Conservation (phyloP, 345 rosid species). For the Hibiscus trionum region DNA sequence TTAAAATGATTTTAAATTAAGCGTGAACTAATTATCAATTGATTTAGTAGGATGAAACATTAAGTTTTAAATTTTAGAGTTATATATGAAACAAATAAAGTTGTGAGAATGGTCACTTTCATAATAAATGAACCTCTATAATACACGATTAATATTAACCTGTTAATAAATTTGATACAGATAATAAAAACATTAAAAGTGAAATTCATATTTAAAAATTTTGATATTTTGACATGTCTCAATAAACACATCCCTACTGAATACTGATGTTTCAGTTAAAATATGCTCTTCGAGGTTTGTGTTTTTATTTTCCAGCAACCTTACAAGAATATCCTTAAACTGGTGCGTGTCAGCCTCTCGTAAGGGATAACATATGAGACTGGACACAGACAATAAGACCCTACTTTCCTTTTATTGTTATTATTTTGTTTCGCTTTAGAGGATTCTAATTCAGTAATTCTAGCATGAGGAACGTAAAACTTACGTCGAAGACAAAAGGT, state of each 20-base stretch:
- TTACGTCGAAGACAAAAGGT: slow-evolving; percentile 5
- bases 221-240: not conserved
- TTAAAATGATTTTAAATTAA: no score
- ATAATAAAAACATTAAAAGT: no score
- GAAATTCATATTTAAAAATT: no score
- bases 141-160: no score
- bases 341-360: not conserved
- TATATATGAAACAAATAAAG: no score
- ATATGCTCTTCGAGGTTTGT: not conserved
- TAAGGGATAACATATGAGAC: not conserved
- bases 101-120: no score
- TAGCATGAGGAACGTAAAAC: slow-evolving; percentile 3
- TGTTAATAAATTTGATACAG: no score
- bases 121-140: no score
- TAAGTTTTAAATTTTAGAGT: no score
- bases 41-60: no score
- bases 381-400: not conserved
- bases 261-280: not conserved
- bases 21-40: no score
- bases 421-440: not conserved
- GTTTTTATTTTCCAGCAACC: not conserved
- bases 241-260: not conserved
- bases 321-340: not conserved
- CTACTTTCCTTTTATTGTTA: not conserved
- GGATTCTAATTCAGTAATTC: not conserved